These are phyloP conservation scores for Colletotrichum sp. DNA, from an alignment of 2,329 filamentous ascomycete species.

Conservation along the genomic window DNA sequence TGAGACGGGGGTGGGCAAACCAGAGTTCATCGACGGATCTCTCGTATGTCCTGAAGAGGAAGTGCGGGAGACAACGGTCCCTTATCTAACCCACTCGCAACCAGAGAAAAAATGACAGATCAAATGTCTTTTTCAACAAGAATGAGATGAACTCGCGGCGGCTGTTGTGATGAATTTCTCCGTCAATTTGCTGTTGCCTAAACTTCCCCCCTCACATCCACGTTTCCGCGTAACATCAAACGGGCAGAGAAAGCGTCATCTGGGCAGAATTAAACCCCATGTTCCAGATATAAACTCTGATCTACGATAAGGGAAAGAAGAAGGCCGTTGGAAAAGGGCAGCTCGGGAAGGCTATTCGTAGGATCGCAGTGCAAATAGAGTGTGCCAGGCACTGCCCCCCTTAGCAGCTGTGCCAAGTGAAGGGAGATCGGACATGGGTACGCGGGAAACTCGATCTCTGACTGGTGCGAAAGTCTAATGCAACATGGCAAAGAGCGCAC, in stretches of 20 bases:
- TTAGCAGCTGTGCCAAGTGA: background rate
- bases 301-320: background rate
- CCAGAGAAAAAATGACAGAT: background rate
- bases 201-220: background rate
- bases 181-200: background rate
- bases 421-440: background rate
- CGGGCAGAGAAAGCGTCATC: background rate
- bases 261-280: background rate
- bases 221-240: background rate
- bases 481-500: background rate
- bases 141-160: background rate
- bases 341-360: background rate
- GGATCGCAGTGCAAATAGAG: background rate
- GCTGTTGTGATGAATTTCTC: background rate
- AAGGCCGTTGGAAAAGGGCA: background rate
- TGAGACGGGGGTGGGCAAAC: background rate
- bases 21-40: background rate
- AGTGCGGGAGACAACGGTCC: background rate
- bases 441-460: background rate
- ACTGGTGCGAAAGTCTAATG: background rate
- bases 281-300: background rate
- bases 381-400: background rate
- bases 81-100: background rate
- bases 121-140: background rate
- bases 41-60: background rate